Evolutionary conservation across 768 basidiomycete species (phyloP).

Genomic region (Rossbeevera mucosa): DNA sequence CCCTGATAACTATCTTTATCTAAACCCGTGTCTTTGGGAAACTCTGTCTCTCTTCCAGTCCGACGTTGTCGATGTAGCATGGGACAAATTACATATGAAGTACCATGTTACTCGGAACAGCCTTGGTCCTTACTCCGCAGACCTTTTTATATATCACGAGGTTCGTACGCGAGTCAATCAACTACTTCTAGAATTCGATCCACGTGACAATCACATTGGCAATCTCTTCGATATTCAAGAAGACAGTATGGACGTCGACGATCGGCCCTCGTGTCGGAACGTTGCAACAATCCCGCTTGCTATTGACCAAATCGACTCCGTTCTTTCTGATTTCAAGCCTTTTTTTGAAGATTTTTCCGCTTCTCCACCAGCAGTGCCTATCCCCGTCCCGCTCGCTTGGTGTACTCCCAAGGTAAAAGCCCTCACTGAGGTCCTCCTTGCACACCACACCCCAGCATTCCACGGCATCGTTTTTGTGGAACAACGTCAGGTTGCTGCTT

Average conservation of each 20-base stretch:
- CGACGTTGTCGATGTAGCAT: constrained; percentile 44
- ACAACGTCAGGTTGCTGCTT: constrained; percentile 73
- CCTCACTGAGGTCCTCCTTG: constrained; percentile 58
- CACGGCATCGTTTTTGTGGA: constrained; percentile 87
- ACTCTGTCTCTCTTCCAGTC: constrained; percentile 40
- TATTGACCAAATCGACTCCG: constrained; percentile 43
- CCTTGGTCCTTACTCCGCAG: constrained; percentile 72
- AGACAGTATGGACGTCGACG: constrained; percentile 29
- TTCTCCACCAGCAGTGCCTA: constrained; percentile 31
- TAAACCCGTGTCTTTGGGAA: constrained; percentile 51
- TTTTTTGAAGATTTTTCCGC: constrained; percentile 34
- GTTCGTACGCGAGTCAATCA: constrained; percentile 46
- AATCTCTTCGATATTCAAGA: constrained; percentile 15
- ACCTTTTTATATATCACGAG: constrained; percentile 63
- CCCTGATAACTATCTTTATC: constrained; percentile 51
- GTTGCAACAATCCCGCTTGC: constrained; percentile 34
- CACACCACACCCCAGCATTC: constrained; percentile 51
- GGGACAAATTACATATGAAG: constrained; percentile 56
- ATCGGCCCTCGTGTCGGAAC: constrained; percentile 10
- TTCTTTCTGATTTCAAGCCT: constrained; percentile 42
- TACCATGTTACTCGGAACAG: constrained; percentile 57
- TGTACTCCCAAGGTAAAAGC: constrained; percentile 67
- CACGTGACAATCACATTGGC: constrained; percentile 15
- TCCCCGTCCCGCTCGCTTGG: constrained; percentile 52
- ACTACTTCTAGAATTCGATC: constrained; percentile 31